Evolutionary conservation across 176 grass and related monocot genomes (phyloP).

Genomic region (Alloteropsis semialata): DNA sequence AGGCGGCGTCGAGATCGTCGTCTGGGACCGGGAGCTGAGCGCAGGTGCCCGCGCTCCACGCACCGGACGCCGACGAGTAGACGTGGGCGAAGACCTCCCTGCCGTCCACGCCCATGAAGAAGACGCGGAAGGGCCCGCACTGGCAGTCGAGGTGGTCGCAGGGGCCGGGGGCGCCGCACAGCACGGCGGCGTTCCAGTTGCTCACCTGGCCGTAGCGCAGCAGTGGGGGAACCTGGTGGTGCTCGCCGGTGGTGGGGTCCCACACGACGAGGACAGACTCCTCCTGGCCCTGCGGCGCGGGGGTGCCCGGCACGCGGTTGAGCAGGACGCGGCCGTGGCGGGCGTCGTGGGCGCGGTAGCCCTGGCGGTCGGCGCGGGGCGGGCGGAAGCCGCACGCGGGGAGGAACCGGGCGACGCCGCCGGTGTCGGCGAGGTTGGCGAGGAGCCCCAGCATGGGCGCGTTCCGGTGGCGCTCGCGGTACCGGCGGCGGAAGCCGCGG

Average conservation of each 20-base stretch:
- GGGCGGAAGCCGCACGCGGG: no score
- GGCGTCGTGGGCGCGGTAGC: background rate
- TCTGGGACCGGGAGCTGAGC: background rate
- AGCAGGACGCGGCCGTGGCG: slow-evolving; percentile 26
- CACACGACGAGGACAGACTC: background rate
- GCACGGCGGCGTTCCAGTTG: background rate
- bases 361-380: background rate
- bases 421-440: background rate
- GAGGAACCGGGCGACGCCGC: background rate
- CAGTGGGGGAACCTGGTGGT: background rate
- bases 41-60: background rate
- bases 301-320: background rate
- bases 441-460: background rate
- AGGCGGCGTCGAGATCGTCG: no score
- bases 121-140: background rate
- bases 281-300: no score
- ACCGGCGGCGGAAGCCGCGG: background rate
- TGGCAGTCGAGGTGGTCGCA: background rate
- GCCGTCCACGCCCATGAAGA: background rate
- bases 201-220: background rate
- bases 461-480: background rate
- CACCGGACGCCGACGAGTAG: background rate
- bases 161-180: background rate
- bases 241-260: background rate
- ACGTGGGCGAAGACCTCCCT: background rate